A percentile compares a stretch with the other conserved stretches of the same genome.
Conservation (phyloP, 2,329 filamentous ascomycete species). For the Fusarium xylarioides region DNA sequence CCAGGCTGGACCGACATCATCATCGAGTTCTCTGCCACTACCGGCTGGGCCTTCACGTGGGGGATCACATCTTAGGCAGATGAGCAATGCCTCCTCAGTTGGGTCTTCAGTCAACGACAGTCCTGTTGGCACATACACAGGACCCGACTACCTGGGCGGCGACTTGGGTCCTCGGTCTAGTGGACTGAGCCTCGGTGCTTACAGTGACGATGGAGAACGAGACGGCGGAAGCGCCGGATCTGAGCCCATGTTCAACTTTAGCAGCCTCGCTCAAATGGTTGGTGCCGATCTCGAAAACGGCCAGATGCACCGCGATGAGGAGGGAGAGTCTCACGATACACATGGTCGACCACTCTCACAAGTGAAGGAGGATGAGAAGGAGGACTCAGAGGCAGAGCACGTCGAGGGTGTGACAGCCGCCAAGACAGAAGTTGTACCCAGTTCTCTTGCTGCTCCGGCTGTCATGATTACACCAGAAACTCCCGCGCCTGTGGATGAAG, state of each 20-base stretch:
- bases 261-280: conserved; percentile 85
- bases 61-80: conserved; percentile 78
- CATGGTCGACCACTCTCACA: conserved; percentile 47
- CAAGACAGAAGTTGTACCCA: not conserved
- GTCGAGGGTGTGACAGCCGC: conserved; percentile 35
- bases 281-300: conserved; percentile 67
- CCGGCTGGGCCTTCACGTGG: conserved; percentile 64
- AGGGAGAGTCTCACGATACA: conserved; percentile 36
- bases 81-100: conserved; percentile 87
- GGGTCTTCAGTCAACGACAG: conserved; percentile 81
- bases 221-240: conserved; percentile 60
- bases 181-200: conserved; percentile 60
- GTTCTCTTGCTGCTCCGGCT: conserved; percentile 48
- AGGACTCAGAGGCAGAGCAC: conserved; percentile 46
- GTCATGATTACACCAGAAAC: conserved; percentile 62
- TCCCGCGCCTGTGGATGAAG: conserved; percentile 49
- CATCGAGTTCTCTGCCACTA: conserved; percentile 55
- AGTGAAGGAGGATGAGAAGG: conserved; percentile 51
- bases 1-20: conserved; percentile 43
- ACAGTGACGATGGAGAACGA: conserved; percentile 59
- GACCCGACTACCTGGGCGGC: conserved; percentile 43
- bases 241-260: conserved; percentile 92
- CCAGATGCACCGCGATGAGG: conserved; percentile 46
- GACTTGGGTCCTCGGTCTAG: conserved; percentile 62
- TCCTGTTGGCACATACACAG: conserved; percentile 60